phyloP scores from a whole-genome alignment of 2,329 filamentous ascomycete species.

The Ceratocystis smalleyi region DNA sequence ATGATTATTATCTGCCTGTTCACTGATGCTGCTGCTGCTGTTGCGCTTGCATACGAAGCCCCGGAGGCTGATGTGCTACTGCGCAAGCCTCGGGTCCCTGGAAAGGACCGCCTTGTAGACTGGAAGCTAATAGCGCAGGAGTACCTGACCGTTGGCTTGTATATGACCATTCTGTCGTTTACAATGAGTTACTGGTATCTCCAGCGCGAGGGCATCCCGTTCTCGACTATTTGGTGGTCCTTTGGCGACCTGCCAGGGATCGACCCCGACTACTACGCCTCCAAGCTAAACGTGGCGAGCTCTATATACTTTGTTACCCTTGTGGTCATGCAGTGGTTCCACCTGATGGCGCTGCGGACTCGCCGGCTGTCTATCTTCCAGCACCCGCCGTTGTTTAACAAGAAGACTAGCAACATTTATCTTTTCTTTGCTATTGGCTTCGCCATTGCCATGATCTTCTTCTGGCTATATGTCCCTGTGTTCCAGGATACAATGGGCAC shows the following conservation, averaged over 20 bases:
- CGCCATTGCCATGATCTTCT: slow-evolving; percentile 90
- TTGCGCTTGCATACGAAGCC: slow-evolving; percentile 58
- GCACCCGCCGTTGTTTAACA: slow-evolving; percentile 73
- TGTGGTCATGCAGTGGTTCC: slow-evolving; percentile 98
- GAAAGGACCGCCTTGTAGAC: slow-evolving; percentile 57
- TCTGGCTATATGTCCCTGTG: slow-evolving; percentile 78
- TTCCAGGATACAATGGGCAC: slow-evolving; percentile 56
- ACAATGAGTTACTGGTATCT: slow-evolving; percentile 91
- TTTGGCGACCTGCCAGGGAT: slow-evolving; percentile 90
- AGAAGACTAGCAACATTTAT: slow-evolving; percentile 78
- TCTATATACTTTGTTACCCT: slow-evolving; percentile 84
- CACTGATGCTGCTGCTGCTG: slow-evolving; percentile 61
- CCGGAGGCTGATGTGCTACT: slow-evolving; percentile 61
- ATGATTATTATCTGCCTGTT: slow-evolving; percentile 98
- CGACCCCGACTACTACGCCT: slow-evolving; percentile 77
- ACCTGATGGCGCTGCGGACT: slow-evolving; percentile 94
- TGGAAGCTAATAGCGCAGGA: slow-evolving; percentile 57
- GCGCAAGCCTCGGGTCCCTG: slow-evolving; percentile 50
- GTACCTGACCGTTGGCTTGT: slow-evolving; percentile 53
- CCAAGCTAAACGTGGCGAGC: slow-evolving; percentile 74
- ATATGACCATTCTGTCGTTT: slow-evolving; percentile 91
- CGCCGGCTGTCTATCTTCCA: slow-evolving; percentile 89
- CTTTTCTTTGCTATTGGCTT: slow-evolving; percentile 86
- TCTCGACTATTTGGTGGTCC: slow-evolving; percentile 79
- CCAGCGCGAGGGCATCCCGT: slow-evolving; percentile 82